Evolutionary conservation across 2,329 filamentous ascomycete species (phyloP).

Genomic region (Fusarium sp.): DNA sequence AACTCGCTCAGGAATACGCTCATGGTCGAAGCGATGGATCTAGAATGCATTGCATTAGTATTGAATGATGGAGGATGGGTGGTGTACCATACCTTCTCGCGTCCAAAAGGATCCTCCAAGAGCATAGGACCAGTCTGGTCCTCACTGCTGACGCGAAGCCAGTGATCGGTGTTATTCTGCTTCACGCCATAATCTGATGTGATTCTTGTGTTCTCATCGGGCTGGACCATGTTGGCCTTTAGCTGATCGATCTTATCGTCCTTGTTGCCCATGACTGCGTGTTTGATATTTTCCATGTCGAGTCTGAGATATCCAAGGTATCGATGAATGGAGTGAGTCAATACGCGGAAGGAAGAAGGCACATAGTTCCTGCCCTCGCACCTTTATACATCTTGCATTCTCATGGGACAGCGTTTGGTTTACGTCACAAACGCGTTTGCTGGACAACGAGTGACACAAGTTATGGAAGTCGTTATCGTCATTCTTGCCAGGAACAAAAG

Average conservation of each 20-base stretch:
- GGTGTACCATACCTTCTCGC: conserved; percentile 70
- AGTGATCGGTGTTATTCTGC: conserved; percentile 78
- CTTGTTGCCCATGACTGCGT: conserved; percentile 53
- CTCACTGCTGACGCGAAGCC: conserved; percentile 71
- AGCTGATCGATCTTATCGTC: conserved; percentile 70
- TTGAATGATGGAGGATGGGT: background rate
- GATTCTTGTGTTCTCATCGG: conserved; percentile 65
- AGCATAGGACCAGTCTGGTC: conserved; percentile 72
- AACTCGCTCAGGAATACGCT: conserved; percentile 67
- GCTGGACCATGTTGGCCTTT: conserved; percentile 64
- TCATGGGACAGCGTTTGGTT: conserved; percentile 16
- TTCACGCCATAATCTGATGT: conserved; percentile 83
- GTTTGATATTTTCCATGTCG: conserved; percentile 42
- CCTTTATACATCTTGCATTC: conserved; percentile 1
- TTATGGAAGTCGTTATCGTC: conserved; percentile 16
- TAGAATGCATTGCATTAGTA: conserved; percentile 45
- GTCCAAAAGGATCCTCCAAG: conserved; percentile 74
- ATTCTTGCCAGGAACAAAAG: conserved; percentile 6
- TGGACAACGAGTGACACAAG: background rate
- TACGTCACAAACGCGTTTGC: conserved; percentile 37
- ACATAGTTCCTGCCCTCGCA: background rate
- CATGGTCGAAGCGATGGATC: conserved; percentile 78
- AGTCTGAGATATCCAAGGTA: background rate
- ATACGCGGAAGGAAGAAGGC: rapidly evolving
- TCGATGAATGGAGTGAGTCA: background rate